Conservation (phyloP, 108 stramenopile species). For the Skeletonema tropicum region DNA sequence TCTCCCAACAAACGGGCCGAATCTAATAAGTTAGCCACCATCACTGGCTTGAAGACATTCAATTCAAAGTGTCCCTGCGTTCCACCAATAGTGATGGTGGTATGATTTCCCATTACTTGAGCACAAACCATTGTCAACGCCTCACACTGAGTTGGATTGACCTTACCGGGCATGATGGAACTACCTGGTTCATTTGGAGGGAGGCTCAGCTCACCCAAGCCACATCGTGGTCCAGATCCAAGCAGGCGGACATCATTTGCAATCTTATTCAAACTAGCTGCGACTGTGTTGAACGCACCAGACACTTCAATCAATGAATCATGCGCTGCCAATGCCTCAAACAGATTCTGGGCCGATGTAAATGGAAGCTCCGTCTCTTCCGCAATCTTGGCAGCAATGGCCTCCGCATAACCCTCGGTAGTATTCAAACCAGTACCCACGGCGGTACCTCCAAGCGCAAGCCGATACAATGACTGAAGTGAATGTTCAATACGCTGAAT, state of each 20-base stretch:
- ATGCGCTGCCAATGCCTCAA: slow-evolving; percentile 97
- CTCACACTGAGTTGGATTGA: slow-evolving; percentile 99
- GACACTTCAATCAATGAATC: slow-evolving; percentile 94
- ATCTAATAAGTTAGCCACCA: slow-evolving; percentile 90
- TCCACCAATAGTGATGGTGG: slow-evolving; percentile 91
- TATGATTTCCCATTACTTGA: slow-evolving; percentile 98
- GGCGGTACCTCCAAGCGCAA: slow-evolving; percentile 98
- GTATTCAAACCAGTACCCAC: slow-evolving; percentile 91
- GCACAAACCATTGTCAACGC: slow-evolving; percentile 99
- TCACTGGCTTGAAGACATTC: slow-evolving; percentile 99
- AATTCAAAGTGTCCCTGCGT: slow-evolving; percentile 98
- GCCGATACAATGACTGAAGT: slow-evolving; percentile 79
- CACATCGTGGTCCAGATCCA: slow-evolving; percentile 95
- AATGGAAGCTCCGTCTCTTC: slow-evolving; percentile 90
- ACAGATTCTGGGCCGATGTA: slow-evolving; percentile 95
- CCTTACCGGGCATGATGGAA: slow-evolving; percentile 99
- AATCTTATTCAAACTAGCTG: slow-evolving; percentile 93
- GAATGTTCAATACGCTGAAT: slow-evolving; percentile 77
- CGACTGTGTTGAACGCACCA: slow-evolving; percentile 91
- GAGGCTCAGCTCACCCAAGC: slow-evolving; percentile 92
- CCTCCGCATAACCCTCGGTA: slow-evolving; percentile 86
- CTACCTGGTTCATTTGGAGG: slow-evolving; percentile 98
- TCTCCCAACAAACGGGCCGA: slow-evolving; percentile 95
- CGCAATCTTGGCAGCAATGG: slow-evolving; percentile 91
- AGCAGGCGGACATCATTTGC: slow-evolving; percentile 96